These are phyloP conservation scores for Akebia trifoliata DNA, from an alignment of 164 flowering plant species.

Conservation along the genomic window DNA sequence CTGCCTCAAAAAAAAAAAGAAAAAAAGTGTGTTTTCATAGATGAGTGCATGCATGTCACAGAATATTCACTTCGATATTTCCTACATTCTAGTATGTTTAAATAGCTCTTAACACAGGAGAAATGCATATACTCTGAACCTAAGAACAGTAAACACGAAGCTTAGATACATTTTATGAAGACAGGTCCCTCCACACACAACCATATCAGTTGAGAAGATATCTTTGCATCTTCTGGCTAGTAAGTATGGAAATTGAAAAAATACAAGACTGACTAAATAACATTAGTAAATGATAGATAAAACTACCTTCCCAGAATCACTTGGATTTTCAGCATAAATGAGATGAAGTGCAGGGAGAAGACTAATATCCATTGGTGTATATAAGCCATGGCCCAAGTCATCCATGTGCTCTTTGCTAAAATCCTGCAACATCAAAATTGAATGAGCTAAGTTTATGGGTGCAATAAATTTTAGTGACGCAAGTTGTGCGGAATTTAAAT, in stretches of 20 bases:
- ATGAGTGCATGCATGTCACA: background rate
- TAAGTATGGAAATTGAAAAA: background rate
- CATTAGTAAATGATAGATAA: background rate
- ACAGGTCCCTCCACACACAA: background rate
- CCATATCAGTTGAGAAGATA: background rate
- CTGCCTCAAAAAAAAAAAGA: no score
- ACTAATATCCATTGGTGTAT: slow-evolving; percentile 63
- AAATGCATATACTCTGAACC: background rate
- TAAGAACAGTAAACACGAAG: background rate
- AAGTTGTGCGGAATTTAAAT: no score
- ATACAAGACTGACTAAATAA: background rate
- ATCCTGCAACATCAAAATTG: slow-evolving; percentile 42
- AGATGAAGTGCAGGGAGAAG: slow-evolving; percentile 86
- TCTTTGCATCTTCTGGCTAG: background rate
- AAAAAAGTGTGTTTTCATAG: no score
- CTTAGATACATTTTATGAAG: background rate
- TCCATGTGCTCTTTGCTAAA: slow-evolving; percentile 77
- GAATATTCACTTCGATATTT: no score
- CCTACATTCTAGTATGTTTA: no score
- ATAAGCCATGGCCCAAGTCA: slow-evolving; percentile 71
- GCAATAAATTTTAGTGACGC: no score
- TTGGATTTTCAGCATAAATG: slow-evolving; percentile 94
- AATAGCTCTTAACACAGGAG: background rate
- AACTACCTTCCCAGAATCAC: slow-evolving; percentile 96
- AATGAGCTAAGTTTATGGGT: background rate